These are phyloP conservation scores for Diversispora epigaea DNA, from an alignment of 192 early-diverging fungal genomes.

Conservation along the genomic window DNA sequence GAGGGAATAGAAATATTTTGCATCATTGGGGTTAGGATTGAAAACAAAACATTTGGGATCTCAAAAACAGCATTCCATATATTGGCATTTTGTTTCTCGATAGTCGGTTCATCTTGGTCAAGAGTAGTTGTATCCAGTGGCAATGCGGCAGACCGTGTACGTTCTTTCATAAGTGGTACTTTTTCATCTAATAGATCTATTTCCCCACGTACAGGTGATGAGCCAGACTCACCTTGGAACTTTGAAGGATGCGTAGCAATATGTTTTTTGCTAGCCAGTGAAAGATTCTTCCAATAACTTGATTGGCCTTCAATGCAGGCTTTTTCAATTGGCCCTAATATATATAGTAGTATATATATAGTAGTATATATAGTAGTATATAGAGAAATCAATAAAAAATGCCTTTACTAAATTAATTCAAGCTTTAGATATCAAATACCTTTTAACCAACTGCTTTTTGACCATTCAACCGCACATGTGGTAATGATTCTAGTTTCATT, in stretches of 20 bases:
- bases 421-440: background rate
- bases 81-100: background rate
- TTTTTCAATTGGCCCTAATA: slow-evolving; percentile 50
- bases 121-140: background rate
- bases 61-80: slow-evolving; percentile 1
- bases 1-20: slow-evolving; percentile 2
- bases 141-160: background rate
- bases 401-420: background rate
- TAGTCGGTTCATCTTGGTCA: background rate
- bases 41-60: background rate
- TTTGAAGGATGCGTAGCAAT: slow-evolving; percentile 45
- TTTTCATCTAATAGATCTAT: background rate
- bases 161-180: background rate
- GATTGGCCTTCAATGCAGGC: slow-evolving; percentile 49
- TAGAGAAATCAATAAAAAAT: background rate
- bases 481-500: slow-evolving; percentile 48
- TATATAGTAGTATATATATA: background rate
- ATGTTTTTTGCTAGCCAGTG: slow-evolving; percentile 40
- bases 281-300: slow-evolving; percentile 46
- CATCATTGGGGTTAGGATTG: background rate
- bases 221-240: slow-evolving; percentile 33
- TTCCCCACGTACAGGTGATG: background rate
- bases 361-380: background rate
- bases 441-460: slow-evolving; percentile 40
- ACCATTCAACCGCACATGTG: slow-evolving; percentile 51